A percentile compares a stretch with the other conserved stretches of the same genome.
Conservation (phyloP, 371 early-diverging fungal genomes). For the Rhizopus delemar region DNA sequence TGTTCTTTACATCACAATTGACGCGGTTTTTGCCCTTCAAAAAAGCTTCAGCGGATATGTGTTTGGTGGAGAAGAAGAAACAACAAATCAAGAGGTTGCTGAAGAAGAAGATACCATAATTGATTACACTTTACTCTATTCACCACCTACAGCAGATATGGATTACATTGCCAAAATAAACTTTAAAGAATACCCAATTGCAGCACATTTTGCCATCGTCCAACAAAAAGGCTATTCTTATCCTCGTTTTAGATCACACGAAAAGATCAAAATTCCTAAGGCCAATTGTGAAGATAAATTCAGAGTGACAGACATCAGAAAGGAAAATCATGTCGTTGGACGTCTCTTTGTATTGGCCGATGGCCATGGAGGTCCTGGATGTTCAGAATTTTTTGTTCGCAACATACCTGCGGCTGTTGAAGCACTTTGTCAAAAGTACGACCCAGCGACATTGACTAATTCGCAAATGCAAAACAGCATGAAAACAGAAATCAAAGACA, state of each 20-base stretch:
- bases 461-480: slow-evolving; percentile 42
- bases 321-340: slow-evolving; percentile 32
- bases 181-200: slow-evolving; percentile 45
- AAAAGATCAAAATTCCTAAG: slow-evolving; percentile 60
- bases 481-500: slow-evolving; percentile 51
- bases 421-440: slow-evolving; percentile 49
- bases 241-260: slow-evolving; percentile 60
- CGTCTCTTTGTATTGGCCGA: slow-evolving; percentile 64
- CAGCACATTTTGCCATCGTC: slow-evolving; percentile 57
- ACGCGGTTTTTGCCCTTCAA: neutral
- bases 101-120: slow-evolving; percentile 48
- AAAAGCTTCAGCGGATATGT: slow-evolving; percentile 18
- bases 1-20: neutral
- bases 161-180: slow-evolving; percentile 43
- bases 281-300: slow-evolving; percentile 65
- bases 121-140: slow-evolving; percentile 41
- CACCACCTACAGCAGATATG: slow-evolving; percentile 35
- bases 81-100: neutral
- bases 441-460: slow-evolving; percentile 37
- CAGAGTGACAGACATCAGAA: slow-evolving; percentile 56
- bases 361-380: slow-evolving; percentile 69
- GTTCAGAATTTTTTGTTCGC: slow-evolving; percentile 63
- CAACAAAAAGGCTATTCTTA: slow-evolving; percentile 69
- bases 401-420: slow-evolving; percentile 56
- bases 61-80: slow-evolving; percentile 31